Percentiles rank a stretch among this genome's conserved stretches.
Evolutionary conservation across 2,329 filamentous ascomycete species (phyloP).

Genomic region (Immersiporthe knoxdaviesiana): DNA sequence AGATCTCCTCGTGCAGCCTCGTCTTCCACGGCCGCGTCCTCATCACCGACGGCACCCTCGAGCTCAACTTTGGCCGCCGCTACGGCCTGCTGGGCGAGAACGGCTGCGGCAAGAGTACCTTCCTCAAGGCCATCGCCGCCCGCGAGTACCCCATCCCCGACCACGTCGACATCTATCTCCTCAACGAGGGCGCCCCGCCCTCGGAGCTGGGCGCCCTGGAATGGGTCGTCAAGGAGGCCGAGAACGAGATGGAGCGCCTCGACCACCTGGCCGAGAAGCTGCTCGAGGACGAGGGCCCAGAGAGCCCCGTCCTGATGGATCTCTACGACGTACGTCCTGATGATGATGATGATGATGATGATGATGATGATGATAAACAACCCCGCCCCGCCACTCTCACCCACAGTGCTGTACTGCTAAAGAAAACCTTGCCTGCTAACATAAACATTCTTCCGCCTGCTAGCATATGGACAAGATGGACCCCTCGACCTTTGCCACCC

Average conservation of each 20-base stretch:
- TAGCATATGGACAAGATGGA: conserved; percentile 99
- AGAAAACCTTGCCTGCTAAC: conserved; percentile 30
- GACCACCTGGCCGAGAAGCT: conserved; percentile 89
- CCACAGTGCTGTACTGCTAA: neutral
- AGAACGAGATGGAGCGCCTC: conserved; percentile 87
- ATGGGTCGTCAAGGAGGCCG: conserved; percentile 95
- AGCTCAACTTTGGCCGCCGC: conserved; percentile 88
- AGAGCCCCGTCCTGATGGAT: conserved; percentile 87
- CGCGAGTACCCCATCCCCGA: conserved; percentile 96
- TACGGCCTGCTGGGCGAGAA: conserved; percentile 98
- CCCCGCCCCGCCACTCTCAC: neutral
- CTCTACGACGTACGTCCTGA: conserved; percentile 81
- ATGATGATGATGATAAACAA: neutral
- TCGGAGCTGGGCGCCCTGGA: conserved; percentile 89
- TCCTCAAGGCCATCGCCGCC: conserved; percentile 90
- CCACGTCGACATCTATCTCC: conserved; percentile 95
- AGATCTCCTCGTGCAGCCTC: conserved; percentile 90
- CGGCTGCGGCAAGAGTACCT: conserved; percentile 98
- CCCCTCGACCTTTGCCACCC: conserved; percentile 92
- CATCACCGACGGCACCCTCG: conserved; percentile 89
- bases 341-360: neutral
- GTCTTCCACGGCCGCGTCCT: conserved; percentile 98
- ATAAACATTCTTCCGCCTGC: neutral
- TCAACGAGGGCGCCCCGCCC: conserved; percentile 94
- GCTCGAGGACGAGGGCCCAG: conserved; percentile 88